Conservation (phyloP, 2,329 filamentous ascomycete species). For the Macrophomina pseudophaseolina region DNA sequence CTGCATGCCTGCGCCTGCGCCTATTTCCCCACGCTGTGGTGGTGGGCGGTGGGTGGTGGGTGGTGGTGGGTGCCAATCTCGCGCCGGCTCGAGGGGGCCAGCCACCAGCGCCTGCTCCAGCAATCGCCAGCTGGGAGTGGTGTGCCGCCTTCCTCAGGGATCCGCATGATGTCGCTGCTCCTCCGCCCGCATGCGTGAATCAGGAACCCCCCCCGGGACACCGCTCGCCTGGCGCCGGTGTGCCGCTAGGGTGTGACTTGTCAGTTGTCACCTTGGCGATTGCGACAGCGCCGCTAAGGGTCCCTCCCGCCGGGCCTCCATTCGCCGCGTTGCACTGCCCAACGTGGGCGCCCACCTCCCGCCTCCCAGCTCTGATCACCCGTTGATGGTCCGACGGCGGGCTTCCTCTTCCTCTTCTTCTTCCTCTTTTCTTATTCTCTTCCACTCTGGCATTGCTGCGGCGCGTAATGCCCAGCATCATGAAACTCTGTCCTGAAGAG, state of each 20-base stretch:
- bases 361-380: constrained; percentile 17
- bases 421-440: neutral
- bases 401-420: too few relatives aligned
- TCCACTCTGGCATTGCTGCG: neutral
- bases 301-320: constrained; percentile 16
- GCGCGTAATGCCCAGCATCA: neutral
- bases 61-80: constrained; percentile 1
- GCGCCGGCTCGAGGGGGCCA: constrained; percentile 7
- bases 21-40: constrained; percentile 19
- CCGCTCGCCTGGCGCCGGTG: constrained; percentile 18
- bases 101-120: constrained; percentile 21
- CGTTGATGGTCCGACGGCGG: constrained; percentile 6
- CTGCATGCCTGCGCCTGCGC: constrained; percentile 17
- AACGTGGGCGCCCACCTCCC: neutral
- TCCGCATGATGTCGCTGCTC: constrained; percentile 6
- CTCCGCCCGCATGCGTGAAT: constrained; percentile 9
- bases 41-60: neutral
- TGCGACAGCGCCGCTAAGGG: constrained; percentile 15
- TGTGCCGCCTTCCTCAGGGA: constrained; percentile 6
- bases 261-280: constrained; percentile 6
- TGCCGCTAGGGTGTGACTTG: constrained; percentile 15
- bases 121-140: constrained; percentile 1
- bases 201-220: constrained; percentile 20
- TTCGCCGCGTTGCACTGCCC: constrained; percentile 9
- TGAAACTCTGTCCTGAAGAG: constrained; percentile 19